These are phyloP conservation scores for Ustulina deusta DNA, from an alignment of 2,329 filamentous ascomycete species.

Conservation along the genomic window DNA sequence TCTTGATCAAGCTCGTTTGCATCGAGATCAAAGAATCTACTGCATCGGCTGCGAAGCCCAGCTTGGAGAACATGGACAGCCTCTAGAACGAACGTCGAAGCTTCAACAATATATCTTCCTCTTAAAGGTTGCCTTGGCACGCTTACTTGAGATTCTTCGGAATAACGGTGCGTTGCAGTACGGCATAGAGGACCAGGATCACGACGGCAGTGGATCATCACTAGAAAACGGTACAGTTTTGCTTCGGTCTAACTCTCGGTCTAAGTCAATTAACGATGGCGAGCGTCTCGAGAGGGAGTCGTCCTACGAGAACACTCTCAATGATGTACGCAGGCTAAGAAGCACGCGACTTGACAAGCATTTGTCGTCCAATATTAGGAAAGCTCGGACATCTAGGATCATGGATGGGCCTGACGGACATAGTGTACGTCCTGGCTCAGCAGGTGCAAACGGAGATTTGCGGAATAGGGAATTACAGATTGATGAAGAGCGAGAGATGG, in stretches of 20 bases:
- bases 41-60: constrained; percentile 76
- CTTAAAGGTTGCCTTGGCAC: constrained; percentile 88
- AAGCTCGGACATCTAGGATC: constrained; percentile 89
- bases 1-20: constrained; percentile 78
- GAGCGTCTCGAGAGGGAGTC: constrained; percentile 74
- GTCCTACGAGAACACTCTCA: constrained; percentile 94
- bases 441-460: constrained; percentile 68
- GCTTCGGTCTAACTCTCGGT: constrained; percentile 74
- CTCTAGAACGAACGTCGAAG: constrained; percentile 82
- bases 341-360: constrained; percentile 96
- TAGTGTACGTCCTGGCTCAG: constrained; percentile 76
- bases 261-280: constrained; percentile 77
- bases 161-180: constrained; percentile 84
- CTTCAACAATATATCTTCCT: constrained; percentile 95
- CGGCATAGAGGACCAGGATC: constrained; percentile 77
- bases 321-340: constrained; percentile 89
- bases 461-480: constrained; percentile 75
- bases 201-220: constrained; percentile 68
- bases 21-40: constrained; percentile 74
- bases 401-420: constrained; percentile 86
- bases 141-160: constrained; percentile 87
- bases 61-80: constrained; percentile 62
- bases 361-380: constrained; percentile 90
- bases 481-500: constrained; percentile 79
- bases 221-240: constrained; percentile 64